Base-by-base conservation (phyloP, 2,329 filamentous ascomycete species). In the Coleophoma crateriformis region DNA sequence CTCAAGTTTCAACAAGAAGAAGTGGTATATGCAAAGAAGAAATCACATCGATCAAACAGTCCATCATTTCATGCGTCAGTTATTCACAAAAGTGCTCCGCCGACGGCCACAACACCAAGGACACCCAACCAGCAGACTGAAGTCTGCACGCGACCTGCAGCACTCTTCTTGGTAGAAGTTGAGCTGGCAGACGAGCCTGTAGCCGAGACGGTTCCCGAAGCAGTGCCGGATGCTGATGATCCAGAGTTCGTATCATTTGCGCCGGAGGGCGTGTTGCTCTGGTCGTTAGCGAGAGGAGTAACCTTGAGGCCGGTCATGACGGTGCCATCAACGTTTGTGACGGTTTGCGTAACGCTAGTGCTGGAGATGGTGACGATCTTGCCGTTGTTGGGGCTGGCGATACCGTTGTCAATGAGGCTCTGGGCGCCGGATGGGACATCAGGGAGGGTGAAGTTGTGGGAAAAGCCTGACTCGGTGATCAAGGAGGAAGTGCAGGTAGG, bases 361-460 rank as follows among this genome's bases (percentile, higher is more conserved):
- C 45, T 55, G 15, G 69, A 74, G 45, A 90, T 77, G 2, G 71
- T 59, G 22, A 87, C 77, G 47, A 96, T 68, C 69, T 85, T 81
- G 59, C 85, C 86, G 13, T 65, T 69, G 37, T 83, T 82, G 49
- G 82, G 78, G 55, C 79, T 79, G 45, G 68, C 71, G 52, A 95
- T 79, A 54, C 92, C 91, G 45, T 86, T 81, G 57, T 88, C 75
- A 64, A 96, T 92, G 61, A 96, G 75, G 42, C 79, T 75, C 53
- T 84, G 74, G 37, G 83, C 84, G 56, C 84, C 87, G 4, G 78
- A 73, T 12, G 90, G 90, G 6, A 81, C 74, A 3, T 63, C 70
- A 44, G 87, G 91, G 50, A 96, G 73, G 42, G 84, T 85, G 72
- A 95, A 97, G 75, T 89, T 86, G 67, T 72, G 84, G 68, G 78